Base-by-base conservation (phyloP, 2,329 filamentous ascomycete species). In the Grosmannia clavigera region DNA sequence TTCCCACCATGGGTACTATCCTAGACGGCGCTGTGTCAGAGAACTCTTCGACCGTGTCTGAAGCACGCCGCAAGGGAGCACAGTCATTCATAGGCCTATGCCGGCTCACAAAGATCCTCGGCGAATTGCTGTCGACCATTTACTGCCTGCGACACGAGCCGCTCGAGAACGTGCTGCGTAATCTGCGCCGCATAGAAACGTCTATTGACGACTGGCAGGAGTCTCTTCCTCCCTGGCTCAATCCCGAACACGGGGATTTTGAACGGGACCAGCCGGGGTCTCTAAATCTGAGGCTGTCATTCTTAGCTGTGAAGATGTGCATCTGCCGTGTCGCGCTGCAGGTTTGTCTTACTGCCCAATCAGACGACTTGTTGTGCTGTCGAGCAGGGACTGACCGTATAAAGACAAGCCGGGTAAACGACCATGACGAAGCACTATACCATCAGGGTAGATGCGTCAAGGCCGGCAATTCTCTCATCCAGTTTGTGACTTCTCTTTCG, bases 351-450 rank as follows among this genome's bases (percentile, higher is more conserved):
- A 46, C 43, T 16, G 38, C 16, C 43, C 19, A 46, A 5, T 5
- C 19, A 2, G 38, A 2, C 40, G 16, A 16, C 3, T 43, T 16
- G 40, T 19, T 19, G 40, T 43, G 40, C 19, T 19, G 14, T 19
- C 40, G 40, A 19, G 40, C 40, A 46, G 43, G 16, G 43, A 46
- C 48, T 52, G 11, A 52, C 46, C 6, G 11, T 2, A 7, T 46
- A 1, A 19, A 59, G 58, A 59, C 51, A 5, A 59, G 51, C 12
- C 58, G 58, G 16, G 40, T 40, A 3, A 56, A 55, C n/a, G 58
- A 59, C 29, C 58, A 59, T 29, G 58, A 59, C 29, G 58, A 59
- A n/a, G 52, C 58, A 9, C 11, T 40, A 3, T 59, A 59, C 22
- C 52, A 59, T 35, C 58, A 59, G 22, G 58, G 52, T 2, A 31